Evolutionary conservation across 2,329 filamentous ascomycete genomes (phyloP).

Genomic region (Metarhizium humberi): DNA sequence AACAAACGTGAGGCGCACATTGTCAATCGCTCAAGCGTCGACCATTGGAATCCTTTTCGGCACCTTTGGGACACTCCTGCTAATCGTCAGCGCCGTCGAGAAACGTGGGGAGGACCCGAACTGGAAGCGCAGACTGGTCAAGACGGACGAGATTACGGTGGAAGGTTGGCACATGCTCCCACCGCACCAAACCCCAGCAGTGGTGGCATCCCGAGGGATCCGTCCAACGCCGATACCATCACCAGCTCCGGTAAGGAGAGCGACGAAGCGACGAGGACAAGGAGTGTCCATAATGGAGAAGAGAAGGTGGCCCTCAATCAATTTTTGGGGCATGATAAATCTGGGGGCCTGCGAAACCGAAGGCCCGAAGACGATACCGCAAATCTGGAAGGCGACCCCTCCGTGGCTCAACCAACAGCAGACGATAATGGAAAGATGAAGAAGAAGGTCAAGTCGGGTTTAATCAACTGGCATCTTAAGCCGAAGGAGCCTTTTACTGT

Average conservation of each 20-base stretch:
- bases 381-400: constrained; percentile 8
- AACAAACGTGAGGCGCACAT: constrained; percentile 35
- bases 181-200: constrained; percentile 22
- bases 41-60: constrained; percentile 36
- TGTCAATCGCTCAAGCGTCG: constrained; percentile 28
- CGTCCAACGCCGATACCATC: constrained; percentile 17
- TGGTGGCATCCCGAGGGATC: constrained; percentile 10
- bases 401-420: constrained; percentile 8
- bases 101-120: constrained; percentile 25
- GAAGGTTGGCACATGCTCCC: constrained; percentile 23
- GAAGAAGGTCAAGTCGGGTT: constrained; percentile 24
- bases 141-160: constrained; percentile 15
- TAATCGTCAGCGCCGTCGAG: constrained; percentile 17
- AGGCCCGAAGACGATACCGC: constrained; percentile 17
- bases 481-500: constrained; percentile 48
- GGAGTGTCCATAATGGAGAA: constrained; percentile 7
- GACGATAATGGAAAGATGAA: constrained; percentile 13
- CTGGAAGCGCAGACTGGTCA: constrained; percentile 21
- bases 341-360: constrained; percentile 20
- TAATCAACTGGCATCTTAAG: constrained; percentile 35
- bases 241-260: constrained; percentile 9
- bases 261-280: constrained; percentile 13
- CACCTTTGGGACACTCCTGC: constrained; percentile 26
- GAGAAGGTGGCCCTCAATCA: constrained; percentile 13
- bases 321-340: constrained; percentile 12